phyloP scores from a whole-genome alignment of 306 rosid species.

The Prunus mongolica region DNA sequence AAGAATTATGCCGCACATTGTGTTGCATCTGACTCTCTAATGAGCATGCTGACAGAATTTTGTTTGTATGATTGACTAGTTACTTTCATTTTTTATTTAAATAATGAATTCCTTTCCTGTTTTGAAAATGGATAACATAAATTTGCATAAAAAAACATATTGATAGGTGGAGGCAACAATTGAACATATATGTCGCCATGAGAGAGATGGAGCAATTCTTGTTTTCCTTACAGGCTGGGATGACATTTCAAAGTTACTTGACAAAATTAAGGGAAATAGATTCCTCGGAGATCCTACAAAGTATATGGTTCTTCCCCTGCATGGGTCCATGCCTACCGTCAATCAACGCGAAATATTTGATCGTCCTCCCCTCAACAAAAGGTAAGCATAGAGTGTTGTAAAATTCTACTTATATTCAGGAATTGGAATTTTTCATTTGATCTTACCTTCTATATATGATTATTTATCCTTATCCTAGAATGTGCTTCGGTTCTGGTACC shows the following conservation, averaged over 20 bases:
- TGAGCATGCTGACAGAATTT: background rate
- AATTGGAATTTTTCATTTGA: background rate
- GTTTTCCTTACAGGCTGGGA: constrained; percentile 98
- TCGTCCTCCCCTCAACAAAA: constrained; percentile 71
- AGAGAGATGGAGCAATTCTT: constrained; percentile 82
- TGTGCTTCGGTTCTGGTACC: background rate
- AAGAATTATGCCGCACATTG: background rate
- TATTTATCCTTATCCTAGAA: background rate
- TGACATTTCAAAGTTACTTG: constrained; percentile 83
- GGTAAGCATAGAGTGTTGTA: constrained; percentile 53
- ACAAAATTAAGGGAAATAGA: constrained; percentile 65
- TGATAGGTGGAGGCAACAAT: constrained; percentile 78
- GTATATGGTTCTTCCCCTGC: constrained; percentile 74
- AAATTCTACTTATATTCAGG: background rate
- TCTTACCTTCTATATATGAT: background rate
- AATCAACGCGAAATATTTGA: constrained; percentile 94
- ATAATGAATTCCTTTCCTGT: background rate
- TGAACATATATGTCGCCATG: constrained; percentile 74
- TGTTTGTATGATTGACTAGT: no score
- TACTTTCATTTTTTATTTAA: background rate
- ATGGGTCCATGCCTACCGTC: constrained; percentile 93
- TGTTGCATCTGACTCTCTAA: background rate
- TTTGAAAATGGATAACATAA: background rate
- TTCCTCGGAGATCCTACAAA: constrained; percentile 75
- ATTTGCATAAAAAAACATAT: background rate